A percentile compares a stretch with the other conserved stretches of the same genome.
Evolutionary conservation across 495 filamentous ascomycete species (phyloP).

Genomic region (Rostrohypoxylon terebratum): DNA sequence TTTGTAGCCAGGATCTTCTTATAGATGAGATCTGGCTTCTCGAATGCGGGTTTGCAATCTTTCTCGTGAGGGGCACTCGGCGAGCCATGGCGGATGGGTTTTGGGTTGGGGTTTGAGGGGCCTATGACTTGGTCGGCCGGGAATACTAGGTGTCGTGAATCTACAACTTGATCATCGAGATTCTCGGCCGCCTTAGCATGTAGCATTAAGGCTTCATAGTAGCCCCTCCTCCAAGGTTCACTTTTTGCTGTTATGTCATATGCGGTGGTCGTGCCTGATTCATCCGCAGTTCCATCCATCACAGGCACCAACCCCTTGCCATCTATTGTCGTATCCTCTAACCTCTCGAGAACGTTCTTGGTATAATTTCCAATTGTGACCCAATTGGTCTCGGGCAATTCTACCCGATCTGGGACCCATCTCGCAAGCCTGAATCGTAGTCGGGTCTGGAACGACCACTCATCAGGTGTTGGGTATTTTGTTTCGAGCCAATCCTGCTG

Average conservation of each 20-base stretch:
- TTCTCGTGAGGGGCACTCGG: conserved; percentile 73
- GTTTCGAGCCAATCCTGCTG: conserved; percentile 78
- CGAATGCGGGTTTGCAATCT: conserved; percentile 73
- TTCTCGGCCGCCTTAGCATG: conserved; percentile 80
- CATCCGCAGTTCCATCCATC: conserved; percentile 40
- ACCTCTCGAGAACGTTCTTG: conserved; percentile 64
- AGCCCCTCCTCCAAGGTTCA: conserved; percentile 84
- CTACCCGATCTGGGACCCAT: conserved; percentile 65
- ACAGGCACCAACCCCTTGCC: conserved; percentile 66
- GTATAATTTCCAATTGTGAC: conserved; percentile 66
- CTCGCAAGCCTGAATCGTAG: conserved; percentile 69
- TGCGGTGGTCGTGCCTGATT: conserved; percentile 43
- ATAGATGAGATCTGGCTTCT: conserved; percentile 76
- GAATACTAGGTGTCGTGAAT: conserved; percentile 73
- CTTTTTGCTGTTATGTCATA: conserved; percentile 78
- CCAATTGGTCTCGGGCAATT: conserved; percentile 69
- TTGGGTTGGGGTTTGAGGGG: conserved; percentile 83
- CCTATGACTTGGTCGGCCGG: conserved; percentile 77
- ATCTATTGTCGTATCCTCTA: conserved; percentile 74
- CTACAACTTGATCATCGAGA: conserved; percentile 78
- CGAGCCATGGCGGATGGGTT: conserved; percentile 71
- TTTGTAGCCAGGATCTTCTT: conserved; percentile 79
- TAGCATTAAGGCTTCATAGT: conserved; percentile 82
- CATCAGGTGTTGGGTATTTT: conserved; percentile 76
- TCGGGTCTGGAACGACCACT: conserved; percentile 76